These are phyloP conservation scores for Euphrasia confusa DNA, from an alignment of 257 asterid species.

Conservation along the genomic window DNA sequence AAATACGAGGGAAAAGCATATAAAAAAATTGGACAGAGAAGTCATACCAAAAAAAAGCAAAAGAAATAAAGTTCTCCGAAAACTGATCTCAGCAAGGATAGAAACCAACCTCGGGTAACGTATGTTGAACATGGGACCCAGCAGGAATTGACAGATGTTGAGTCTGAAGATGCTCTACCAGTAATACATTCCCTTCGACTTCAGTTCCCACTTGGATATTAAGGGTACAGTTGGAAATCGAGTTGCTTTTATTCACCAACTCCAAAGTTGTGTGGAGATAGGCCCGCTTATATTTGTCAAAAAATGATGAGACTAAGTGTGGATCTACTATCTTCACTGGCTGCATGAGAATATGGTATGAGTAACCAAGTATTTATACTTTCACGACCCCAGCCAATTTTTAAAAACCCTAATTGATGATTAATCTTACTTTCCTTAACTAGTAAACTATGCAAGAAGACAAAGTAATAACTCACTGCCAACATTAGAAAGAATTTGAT, in stretches of 20 bases:
- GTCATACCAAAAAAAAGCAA: constrained; percentile 1
- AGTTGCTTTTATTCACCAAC: constrained; percentile 62
- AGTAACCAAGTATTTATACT: constrained; percentile 24
- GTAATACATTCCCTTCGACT: constrained; percentile 51
- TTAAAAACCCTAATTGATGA: too few relatives aligned
- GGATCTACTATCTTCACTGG: constrained; percentile 96
- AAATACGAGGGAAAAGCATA: neutral
- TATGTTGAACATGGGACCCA: constrained; percentile 48
- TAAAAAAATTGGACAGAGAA: neutral
- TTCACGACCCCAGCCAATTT: too few relatives aligned
- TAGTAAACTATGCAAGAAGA: neutral
- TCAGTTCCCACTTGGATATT: constrained; percentile 86
- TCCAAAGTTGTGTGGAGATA: constrained; percentile 76
- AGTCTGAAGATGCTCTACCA: constrained; percentile 71
- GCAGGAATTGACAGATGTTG: constrained; percentile 58
- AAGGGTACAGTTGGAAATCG: constrained; percentile 64
- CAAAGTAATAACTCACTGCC: constrained; percentile 8
- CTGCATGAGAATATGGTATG: constrained; percentile 49
- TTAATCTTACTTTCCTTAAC: constrained; percentile 17
- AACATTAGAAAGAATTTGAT: constrained; percentile 15
- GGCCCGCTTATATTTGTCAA: constrained; percentile 55
- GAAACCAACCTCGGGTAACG: constrained; percentile 75
- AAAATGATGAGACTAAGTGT: constrained; percentile 84
- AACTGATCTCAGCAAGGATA: constrained; percentile 21
- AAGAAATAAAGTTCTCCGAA: constrained; percentile 3